phyloP scores from a whole-genome alignment of 2,329 filamentous ascomycete species.

The Hypoxylon sp. region DNA sequence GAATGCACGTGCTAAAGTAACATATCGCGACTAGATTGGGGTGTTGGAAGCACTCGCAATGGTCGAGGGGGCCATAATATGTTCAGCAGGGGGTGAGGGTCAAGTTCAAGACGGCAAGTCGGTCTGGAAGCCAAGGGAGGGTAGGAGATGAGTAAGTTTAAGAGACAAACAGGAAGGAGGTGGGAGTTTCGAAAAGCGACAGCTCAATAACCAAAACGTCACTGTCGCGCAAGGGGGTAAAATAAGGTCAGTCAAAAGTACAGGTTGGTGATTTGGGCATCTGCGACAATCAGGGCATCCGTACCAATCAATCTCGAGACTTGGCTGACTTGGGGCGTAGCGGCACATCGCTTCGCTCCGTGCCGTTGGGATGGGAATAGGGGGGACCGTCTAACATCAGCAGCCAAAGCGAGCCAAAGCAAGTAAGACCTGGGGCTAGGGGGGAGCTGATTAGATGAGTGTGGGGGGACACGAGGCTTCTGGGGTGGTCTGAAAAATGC shows the following conservation, averaged over 20 bases:
- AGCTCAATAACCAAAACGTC: slow-evolving; percentile 37
- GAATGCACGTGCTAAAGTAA: slow-evolving; percentile 37
- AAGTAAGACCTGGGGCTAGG: slow-evolving; percentile 40
- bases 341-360: slow-evolving; percentile 49
- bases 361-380: slow-evolving; percentile 46
- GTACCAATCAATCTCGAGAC: slow-evolving; percentile 44
- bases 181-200: slow-evolving; percentile 36
- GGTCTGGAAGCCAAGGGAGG: slow-evolving; percentile 33
- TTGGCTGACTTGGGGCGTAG: slow-evolving; percentile 44
- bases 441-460: slow-evolving; percentile 38
- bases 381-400: slow-evolving; percentile 46
- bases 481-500: slow-evolving; percentile 39
- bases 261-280: slow-evolving; percentile 41
- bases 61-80: slow-evolving; percentile 31
- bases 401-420: slow-evolving; percentile 46
- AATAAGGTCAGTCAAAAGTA: slow-evolving; percentile 39
- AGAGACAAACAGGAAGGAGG: slow-evolving; percentile 43
- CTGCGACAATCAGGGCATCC: slow-evolving; percentile 39
- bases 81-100: slow-evolving; percentile 44
- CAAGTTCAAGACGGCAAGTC: slow-evolving; percentile 31
- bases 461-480: slow-evolving; percentile 46
- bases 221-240: slow-evolving; percentile 45
- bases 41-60: slow-evolving; percentile 19
- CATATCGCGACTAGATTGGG: slow-evolving; percentile 37
- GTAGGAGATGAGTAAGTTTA: slow-evolving; percentile 32